These are phyloP conservation scores for Coemansia sp. DNA, from an alignment of 192 early-diverging fungal species.

Conservation along the genomic window DNA sequence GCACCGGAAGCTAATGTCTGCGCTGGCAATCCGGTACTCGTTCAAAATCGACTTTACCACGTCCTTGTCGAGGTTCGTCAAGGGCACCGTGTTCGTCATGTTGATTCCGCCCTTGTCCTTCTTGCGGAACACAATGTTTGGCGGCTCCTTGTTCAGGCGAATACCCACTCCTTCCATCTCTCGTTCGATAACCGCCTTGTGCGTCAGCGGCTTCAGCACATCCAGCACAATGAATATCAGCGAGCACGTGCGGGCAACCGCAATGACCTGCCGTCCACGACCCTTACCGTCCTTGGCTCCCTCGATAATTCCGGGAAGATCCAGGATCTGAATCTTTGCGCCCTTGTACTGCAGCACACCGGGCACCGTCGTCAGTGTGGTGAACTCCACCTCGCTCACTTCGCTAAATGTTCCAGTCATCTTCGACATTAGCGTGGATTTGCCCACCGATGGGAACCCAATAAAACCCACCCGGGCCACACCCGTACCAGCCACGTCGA, in stretches of 20 bases:
- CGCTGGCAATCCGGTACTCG: conserved; percentile 97
- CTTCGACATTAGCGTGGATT: conserved; percentile 97
- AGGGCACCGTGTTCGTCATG: conserved; percentile 88
- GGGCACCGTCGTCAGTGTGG: conserved; percentile 98
- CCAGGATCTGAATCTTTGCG: conserved; percentile 97
- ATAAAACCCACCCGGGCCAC: conserved; percentile 98
- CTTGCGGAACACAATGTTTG: conserved; percentile 93
- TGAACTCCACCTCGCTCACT: conserved; percentile 97
- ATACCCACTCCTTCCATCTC: conserved; percentile 99
- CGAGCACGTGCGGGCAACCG: conserved; percentile 96
- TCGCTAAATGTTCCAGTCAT: conserved; percentile 95
- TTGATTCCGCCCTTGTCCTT: conserved; percentile 98
- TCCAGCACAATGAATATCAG: conserved; percentile 96
- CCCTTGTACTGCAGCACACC: conserved; percentile 95
- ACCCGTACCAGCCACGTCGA: conserved; percentile 98
- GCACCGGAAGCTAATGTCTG: conserved; percentile 90
- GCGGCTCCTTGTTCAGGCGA: conserved; percentile 93
- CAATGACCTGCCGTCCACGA: conserved; percentile 93
- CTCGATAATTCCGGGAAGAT: conserved; percentile 97
- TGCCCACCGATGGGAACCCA: conserved; percentile 97
- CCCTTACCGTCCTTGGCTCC: conserved; percentile 99
- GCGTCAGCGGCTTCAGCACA: conserved; percentile 92
- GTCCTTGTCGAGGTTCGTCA: conserved; percentile 87
- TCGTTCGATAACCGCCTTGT: conserved; percentile 93
- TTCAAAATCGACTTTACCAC: conserved; percentile 89